A percentile compares a stretch with the other conserved stretches of the same genome.
phyloP scores from a whole-genome alignment of 306 rosid species.

The Spatholobus suberectus region DNA sequence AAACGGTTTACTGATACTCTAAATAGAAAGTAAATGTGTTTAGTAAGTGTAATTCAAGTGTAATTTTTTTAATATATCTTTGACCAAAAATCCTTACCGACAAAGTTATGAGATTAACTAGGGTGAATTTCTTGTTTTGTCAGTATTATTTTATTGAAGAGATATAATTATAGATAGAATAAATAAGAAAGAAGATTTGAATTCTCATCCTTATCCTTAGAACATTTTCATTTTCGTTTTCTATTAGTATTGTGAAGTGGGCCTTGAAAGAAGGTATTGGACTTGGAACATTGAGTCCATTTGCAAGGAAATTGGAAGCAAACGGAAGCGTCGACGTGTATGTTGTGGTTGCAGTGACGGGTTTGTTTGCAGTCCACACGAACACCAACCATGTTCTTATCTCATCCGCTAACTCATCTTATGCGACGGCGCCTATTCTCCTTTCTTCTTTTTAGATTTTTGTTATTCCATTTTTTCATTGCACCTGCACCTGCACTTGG shows the following conservation, averaged over 20 bases:
- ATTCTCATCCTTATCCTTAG: too few species aligned
- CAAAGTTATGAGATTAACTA: background rate
- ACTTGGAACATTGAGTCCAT: constrained; percentile 2
- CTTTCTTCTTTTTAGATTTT: background rate
- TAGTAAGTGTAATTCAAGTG: too few species aligned
- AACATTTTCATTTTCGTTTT: background rate
- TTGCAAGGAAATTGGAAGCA: background rate
- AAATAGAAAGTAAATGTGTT: background rate
- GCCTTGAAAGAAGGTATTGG: constrained; percentile 17
- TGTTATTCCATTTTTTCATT: background rate
- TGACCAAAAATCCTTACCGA: background rate
- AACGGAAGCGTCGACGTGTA: constrained; percentile 43
- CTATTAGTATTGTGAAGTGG: background rate
- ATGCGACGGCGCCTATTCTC: constrained; percentile 11
- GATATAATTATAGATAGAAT: background rate
- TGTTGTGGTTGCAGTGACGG: constrained; percentile 27
- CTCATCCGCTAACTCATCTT: constrained; percentile 18
- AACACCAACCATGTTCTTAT: constrained; percentile 44
- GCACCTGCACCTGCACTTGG: background rate
- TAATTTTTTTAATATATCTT: background rate
- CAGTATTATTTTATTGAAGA: background rate
- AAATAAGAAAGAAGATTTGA: background rate
- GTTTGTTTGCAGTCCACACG: constrained; percentile 56
- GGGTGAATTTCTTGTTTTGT: background rate
- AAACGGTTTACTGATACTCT: too few species aligned